These are phyloP conservation scores for Penicillium soppii DNA, from an alignment of 495 filamentous ascomycete genomes.

Conservation along the genomic window DNA sequence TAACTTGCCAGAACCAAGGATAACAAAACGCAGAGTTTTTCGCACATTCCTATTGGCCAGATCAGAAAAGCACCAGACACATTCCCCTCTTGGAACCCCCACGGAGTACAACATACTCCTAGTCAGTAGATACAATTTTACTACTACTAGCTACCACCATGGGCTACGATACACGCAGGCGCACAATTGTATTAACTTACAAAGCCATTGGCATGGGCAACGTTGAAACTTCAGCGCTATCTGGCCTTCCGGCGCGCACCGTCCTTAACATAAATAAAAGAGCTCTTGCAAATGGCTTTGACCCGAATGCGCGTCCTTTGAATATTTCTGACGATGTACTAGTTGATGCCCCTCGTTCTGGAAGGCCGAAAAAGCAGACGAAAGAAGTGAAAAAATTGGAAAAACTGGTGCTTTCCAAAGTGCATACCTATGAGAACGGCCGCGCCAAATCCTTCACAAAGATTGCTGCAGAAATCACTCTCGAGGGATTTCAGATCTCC, in stretches of 20 bases:
- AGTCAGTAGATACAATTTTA: no score
- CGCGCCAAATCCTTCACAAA: no score
- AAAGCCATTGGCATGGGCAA: not conserved
- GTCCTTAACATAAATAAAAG: not conserved
- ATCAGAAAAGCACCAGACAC: no score
- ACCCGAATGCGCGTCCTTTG: not conserved
- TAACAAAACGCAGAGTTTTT: no score
- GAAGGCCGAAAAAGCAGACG: not conserved
- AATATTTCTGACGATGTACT: not conserved
- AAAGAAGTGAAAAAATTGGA: not conserved
- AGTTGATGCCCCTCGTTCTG: conserved; percentile 1
- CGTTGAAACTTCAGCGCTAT: not conserved
- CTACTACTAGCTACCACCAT: no score
- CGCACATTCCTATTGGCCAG: conserved; percentile 1
- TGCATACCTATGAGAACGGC: no score
- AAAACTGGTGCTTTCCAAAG: no score
- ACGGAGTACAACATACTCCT: no score
- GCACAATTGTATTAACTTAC: not conserved
- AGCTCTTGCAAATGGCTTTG: not conserved
- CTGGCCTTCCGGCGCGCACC: not conserved
- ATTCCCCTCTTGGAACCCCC: no score
- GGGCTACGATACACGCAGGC: not conserved
- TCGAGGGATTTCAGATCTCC: no score
- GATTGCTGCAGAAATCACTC: no score
- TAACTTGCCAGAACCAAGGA: no score